Evolutionary conservation across 2,329 filamentous ascomycete genomes (phyloP).

Genomic region (Lecanoromycetidae sp.): DNA sequence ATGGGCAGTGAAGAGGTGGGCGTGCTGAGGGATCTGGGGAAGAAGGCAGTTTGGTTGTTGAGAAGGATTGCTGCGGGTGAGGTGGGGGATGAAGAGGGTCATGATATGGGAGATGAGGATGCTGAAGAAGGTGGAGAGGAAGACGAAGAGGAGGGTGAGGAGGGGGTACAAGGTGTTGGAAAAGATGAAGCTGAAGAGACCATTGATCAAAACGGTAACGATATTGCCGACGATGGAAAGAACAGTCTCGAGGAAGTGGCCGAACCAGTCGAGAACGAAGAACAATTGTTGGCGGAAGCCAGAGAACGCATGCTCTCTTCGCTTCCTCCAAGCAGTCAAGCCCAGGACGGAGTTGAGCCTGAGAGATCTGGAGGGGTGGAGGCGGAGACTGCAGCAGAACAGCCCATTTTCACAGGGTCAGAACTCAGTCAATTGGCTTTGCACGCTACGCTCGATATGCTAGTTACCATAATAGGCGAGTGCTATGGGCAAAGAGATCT

Average conservation of each 20-base stretch:
- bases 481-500: conserved; percentile 82
- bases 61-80: conserved; percentile 46
- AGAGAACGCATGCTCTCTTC: not conserved
- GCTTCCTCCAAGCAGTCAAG: not conserved
- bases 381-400: not conserved
- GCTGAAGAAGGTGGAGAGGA: conserved; percentile 29
- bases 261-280: not conserved
- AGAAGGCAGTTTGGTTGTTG: conserved; percentile 47
- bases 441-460: conserved; percentile 61
- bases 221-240: conserved; percentile 16
- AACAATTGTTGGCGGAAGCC: not conserved
- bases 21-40: conserved; percentile 65
- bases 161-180: conserved; percentile 14
- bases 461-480: conserved; percentile 75
- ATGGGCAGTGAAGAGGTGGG: conserved; percentile 65
- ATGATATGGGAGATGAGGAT: conserved; percentile 28
- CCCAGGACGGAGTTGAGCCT: not conserved
- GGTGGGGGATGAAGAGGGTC: conserved; percentile 37
- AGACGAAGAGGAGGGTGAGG: conserved; percentile 21
- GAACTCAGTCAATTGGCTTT: conserved; percentile 20
- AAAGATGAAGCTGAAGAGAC: conserved; percentile 13
- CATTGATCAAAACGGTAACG: conserved; percentile 9
- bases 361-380: not conserved
- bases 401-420: not conserved
- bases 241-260: not conserved